These are phyloP conservation scores for Russula virescens DNA, from an alignment of 768 basidiomycete species.

Conservation along the genomic window DNA sequence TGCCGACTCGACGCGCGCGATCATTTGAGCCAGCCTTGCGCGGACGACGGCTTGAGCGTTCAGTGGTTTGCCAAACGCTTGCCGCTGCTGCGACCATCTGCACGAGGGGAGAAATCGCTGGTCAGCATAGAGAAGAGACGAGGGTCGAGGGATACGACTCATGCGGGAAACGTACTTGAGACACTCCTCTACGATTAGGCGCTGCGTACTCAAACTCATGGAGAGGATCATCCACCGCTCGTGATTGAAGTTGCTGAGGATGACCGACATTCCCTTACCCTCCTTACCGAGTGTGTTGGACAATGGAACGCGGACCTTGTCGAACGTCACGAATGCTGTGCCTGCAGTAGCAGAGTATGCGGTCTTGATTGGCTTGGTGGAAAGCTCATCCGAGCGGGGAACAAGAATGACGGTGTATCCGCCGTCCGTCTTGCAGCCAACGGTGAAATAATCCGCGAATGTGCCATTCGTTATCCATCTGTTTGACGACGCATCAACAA, in stretches of 20 bases:
- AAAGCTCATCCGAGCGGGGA: slow-evolving; percentile 62
- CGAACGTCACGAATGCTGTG: slow-evolving; percentile 80
- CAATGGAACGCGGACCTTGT: slow-evolving; percentile 75
- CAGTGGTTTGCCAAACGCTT: slow-evolving; percentile 87
- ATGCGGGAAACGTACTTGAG: slow-evolving; percentile 52
- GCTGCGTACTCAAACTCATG: slow-evolving; percentile 66
- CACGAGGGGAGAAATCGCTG: slow-evolving; percentile 5
- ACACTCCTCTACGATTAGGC: slow-evolving; percentile 83
- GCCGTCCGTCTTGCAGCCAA: slow-evolving; percentile 64
- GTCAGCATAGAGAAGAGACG: neutral
- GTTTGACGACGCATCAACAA: slow-evolving; percentile 19
- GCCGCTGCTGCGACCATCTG: slow-evolving; percentile 85
- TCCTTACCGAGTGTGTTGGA: slow-evolving; percentile 84
- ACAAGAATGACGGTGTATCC: slow-evolving; percentile 76
- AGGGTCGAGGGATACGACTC: neutral
- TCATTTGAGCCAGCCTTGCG: slow-evolving; percentile 83
- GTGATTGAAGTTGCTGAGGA: slow-evolving; percentile 84
- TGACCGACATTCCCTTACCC: slow-evolving; percentile 77
- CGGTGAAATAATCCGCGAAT: slow-evolving; percentile 82
- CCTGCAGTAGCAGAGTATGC: slow-evolving; percentile 90
- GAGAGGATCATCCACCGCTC: slow-evolving; percentile 85
- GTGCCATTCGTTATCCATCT: slow-evolving; percentile 90
- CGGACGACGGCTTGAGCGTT: slow-evolving; percentile 82
- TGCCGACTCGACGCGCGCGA: slow-evolving; percentile 76
- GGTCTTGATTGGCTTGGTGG: slow-evolving; percentile 88